Conservation (phyloP, 768 basidiomycete species). For the Suillus ampliporus region DNA sequence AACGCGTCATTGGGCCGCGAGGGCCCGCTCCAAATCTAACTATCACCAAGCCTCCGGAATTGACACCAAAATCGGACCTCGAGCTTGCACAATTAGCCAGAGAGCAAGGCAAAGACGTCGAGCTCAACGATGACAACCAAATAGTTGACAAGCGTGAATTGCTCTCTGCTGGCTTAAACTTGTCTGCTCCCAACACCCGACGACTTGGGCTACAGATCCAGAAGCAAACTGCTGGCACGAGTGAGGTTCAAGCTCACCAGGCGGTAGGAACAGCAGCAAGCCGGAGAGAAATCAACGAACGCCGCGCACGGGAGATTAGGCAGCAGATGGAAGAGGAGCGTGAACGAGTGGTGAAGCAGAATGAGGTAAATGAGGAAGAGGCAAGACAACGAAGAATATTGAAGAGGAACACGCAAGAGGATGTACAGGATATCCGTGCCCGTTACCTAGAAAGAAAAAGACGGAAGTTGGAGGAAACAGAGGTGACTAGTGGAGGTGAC, state of each 20-base stretch:
- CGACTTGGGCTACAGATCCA: conserved; percentile 55
- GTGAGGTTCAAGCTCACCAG: conserved; percentile 58
- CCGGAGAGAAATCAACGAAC: conserved; percentile 81
- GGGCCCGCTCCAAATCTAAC: conserved; percentile 70
- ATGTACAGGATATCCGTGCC: conserved; percentile 74
- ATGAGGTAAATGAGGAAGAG: conserved; percentile 63
- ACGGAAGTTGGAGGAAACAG: conserved; percentile 59
- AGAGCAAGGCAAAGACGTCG: conserved; percentile 82
- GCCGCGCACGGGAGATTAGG: conserved; percentile 78
- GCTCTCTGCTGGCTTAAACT: conserved; percentile 89
- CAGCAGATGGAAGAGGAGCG: conserved; percentile 80
- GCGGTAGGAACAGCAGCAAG: conserved; percentile 86
- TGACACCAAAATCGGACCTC: conserved; percentile 67
- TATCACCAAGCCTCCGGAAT: conserved; percentile 73
- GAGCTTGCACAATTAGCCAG: conserved; percentile 74
- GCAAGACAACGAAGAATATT: conserved; percentile 68
- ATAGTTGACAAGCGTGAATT: conserved; percentile 96
- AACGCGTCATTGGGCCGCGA: conserved; percentile 65
- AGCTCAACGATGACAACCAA: conserved; percentile 96
- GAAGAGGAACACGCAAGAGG: conserved; percentile 77
- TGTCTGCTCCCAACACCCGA: conserved; percentile 83
- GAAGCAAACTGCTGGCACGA: conserved; percentile 25
- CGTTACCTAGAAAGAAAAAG: conserved; percentile 84
- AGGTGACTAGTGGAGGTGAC: conserved; percentile 1
- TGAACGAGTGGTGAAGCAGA: conserved; percentile 60